phyloP scores from a whole-genome alignment of 768 basidiomycete species.

The Dioszegia aurantiaca region DNA sequence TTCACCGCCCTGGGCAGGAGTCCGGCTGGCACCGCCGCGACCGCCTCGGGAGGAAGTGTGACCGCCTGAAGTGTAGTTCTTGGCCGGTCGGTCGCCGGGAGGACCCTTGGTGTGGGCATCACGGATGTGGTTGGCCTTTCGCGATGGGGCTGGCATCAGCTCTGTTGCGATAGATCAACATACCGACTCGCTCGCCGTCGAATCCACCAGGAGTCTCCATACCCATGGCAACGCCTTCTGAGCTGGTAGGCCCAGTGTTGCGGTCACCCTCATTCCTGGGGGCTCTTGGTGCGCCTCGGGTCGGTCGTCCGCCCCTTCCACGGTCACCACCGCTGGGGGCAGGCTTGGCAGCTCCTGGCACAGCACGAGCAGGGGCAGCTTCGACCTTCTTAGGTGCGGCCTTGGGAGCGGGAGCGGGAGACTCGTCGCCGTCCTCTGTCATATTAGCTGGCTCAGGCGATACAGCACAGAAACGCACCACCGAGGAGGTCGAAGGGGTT shows the following conservation, averaged over 20 bases:
- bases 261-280: slow-evolving; percentile 28
- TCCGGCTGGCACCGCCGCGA: slow-evolving; percentile 52
- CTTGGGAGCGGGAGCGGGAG: slow-evolving; percentile 36
- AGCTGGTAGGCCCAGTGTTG: slow-evolving; percentile 31
- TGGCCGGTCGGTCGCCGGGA: slow-evolving; percentile 55
- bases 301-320: slow-evolving; percentile 26
- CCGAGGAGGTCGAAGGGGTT: slow-evolving; percentile 49
- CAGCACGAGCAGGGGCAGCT: slow-evolving; percentile 28
- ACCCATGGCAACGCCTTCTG: slow-evolving; percentile 33
- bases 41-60: slow-evolving; percentile 56
- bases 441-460: not conserved
- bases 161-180: slow-evolving; percentile 14
- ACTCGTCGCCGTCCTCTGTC: slow-evolving; percentile 44
- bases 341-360: slow-evolving; percentile 39
- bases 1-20: slow-evolving; percentile 57
- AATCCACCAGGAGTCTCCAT: slow-evolving; percentile 48
- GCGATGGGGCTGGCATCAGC: slow-evolving; percentile 30
- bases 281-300: slow-evolving; percentile 44
- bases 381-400: slow-evolving; percentile 34
- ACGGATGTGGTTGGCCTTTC: slow-evolving; percentile 34
- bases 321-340: slow-evolving; percentile 17
- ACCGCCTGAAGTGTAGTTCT: slow-evolving; percentile 53
- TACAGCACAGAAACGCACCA: slow-evolving; percentile 27
- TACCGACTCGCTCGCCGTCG: slow-evolving; percentile 50
- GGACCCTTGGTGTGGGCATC: slow-evolving; percentile 48